A percentile compares a stretch with the other conserved stretches of the same genome.
phyloP scores from a whole-genome alignment of 257 asterid genomes.

The Solanum rostratum region DNA sequence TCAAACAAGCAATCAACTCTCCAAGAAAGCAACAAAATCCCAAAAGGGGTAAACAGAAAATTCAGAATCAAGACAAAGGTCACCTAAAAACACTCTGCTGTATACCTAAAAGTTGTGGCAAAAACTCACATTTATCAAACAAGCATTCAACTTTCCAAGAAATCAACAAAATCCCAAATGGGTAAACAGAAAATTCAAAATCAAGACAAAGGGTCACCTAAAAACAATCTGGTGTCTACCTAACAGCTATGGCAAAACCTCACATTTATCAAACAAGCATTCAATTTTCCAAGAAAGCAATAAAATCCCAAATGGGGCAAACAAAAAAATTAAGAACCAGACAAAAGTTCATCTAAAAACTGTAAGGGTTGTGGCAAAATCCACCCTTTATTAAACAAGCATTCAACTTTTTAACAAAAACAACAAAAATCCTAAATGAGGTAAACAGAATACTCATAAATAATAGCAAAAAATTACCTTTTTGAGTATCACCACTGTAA shows the following conservation, averaged over 20 bases:
- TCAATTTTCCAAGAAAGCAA: neutral
- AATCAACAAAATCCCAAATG: neutral
- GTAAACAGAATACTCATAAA: neutral
- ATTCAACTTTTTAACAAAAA: neutral
- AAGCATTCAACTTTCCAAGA: neutral
- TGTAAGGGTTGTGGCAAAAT: neutral
- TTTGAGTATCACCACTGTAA: conserved; percentile 25
- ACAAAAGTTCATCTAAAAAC: conserved; percentile 7
- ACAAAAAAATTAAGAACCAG: neutral
- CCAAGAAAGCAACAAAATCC: neutral
- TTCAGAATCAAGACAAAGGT: neutral
- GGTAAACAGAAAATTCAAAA: neutral
- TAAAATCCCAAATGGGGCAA: conserved; percentile 5
- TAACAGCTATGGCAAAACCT: neutral
- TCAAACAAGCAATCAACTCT: neutral
- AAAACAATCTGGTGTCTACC: conserved; percentile 26
- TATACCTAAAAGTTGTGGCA: neutral
- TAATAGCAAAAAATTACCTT: conserved; percentile 17
- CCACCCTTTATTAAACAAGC: neutral
- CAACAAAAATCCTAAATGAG: neutral
- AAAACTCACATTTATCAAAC: neutral
- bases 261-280: neutral
- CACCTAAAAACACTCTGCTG: conserved; percentile 26
- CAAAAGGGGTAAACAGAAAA: conserved; percentile 4
- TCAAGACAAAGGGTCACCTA: neutral